phyloP scores from a whole-genome alignment of 2,329 filamentous ascomycete species.

The Neoascochyta sp. region DNA sequence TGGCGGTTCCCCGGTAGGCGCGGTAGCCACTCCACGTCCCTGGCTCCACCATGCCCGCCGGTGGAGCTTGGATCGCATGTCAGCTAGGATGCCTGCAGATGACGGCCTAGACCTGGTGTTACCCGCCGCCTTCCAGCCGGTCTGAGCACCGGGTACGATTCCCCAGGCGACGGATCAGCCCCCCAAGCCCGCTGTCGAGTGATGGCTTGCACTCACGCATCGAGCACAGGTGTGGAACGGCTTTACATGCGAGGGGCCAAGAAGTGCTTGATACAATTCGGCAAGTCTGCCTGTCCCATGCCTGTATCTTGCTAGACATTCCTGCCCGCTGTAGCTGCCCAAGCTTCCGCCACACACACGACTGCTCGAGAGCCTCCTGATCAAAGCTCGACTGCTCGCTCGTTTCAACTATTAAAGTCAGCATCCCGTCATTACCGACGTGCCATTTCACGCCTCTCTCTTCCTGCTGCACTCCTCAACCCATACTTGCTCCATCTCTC shows the following conservation, averaged over 20 bases:
- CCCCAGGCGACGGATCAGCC: conserved; percentile 26
- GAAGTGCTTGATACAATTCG: conserved; percentile 20
- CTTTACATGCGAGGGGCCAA: conserved; percentile 31
- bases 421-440: conserved; percentile 9
- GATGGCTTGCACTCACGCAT: no score
- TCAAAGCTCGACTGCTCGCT: conserved; percentile 15
- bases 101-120: conserved; percentile 24
- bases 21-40: no score
- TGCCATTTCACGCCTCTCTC: conserved; percentile 1
- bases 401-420: conserved; percentile 24
- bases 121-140: conserved; percentile 23
- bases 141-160: conserved; percentile 27
- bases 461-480: conserved; percentile 3
- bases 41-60: conserved; percentile 14
- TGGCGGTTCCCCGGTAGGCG: no score
- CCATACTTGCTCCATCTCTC: conserved; percentile 1
- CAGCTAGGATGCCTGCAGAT: conserved; percentile 26
- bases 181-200: conserved; percentile 21
- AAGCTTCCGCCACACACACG: no score
- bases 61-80: conserved; percentile 27
- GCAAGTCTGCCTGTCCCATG: conserved; percentile 30
- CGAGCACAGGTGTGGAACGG: conserved; percentile 24
- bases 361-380: conserved; percentile 27
- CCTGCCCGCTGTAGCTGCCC: no score
- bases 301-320: no score